These are phyloP conservation scores for Symbiodinium pilosum DNA, from an alignment of 73 alveolate genomes.

Conservation along the genomic window DNA sequence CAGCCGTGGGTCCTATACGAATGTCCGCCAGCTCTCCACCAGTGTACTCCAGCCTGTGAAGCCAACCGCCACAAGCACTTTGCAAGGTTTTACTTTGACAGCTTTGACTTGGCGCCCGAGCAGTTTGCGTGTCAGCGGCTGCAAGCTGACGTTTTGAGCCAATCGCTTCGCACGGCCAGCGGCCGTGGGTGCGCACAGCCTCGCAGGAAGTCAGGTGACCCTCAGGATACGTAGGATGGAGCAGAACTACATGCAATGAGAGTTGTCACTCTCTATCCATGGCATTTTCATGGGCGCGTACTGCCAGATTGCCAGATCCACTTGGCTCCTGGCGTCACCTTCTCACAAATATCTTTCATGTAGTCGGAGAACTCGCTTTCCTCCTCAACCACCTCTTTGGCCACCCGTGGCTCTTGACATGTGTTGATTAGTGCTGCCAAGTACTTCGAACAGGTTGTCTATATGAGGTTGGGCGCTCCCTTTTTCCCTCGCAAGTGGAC, in stretches of 20 bases:
- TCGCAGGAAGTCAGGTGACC: too few species aligned
- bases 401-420: too few species aligned
- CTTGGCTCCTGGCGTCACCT: constrained; percentile 50
- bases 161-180: constrained; percentile 84
- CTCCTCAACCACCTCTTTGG: constrained; percentile 63
- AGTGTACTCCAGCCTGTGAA: constrained; percentile 60
- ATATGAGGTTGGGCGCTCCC: too few species aligned
- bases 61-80: background rate
- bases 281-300: too few species aligned
- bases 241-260: background rate
- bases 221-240: too few species aligned
- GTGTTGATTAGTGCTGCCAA: too few species aligned
- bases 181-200: constrained; percentile 75
- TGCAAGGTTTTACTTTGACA: too few species aligned
- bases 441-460: background rate
- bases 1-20: background rate
- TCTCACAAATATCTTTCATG: constrained; percentile 85
- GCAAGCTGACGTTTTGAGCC: constrained; percentile 66
- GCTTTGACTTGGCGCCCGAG: too few species aligned
- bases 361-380: constrained; percentile 72
- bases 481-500: too few species aligned
- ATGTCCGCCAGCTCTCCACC: constrained; percentile 36
- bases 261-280: background rate
- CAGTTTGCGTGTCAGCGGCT: constrained; percentile 58
- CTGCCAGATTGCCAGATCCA: too few species aligned